Conservation (phyloP, 1,284 basidiomycete genomes). For the Kwoniella shivajii region DNA sequence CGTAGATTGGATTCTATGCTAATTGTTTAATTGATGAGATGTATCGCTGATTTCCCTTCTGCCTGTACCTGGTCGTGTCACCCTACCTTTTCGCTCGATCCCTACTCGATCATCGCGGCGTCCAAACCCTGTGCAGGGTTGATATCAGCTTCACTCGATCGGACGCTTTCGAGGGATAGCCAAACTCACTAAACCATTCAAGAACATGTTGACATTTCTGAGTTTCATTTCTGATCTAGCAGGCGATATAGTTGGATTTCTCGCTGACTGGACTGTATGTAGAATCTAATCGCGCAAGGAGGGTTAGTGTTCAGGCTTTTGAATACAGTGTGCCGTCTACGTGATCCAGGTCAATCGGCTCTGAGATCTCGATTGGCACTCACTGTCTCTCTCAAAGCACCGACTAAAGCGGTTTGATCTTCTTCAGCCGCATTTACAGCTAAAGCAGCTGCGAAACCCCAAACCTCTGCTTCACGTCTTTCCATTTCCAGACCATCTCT, state of each 20-base stretch:
- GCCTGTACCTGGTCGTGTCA: too few relatives aligned
- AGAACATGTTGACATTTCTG: slow-evolving; percentile 55
- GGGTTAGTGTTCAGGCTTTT: too few relatives aligned
- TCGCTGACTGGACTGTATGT: slow-evolving; percentile 51
- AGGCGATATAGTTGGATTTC: slow-evolving; percentile 38
- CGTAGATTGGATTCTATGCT: too few relatives aligned
- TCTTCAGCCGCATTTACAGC: slow-evolving; percentile 82
- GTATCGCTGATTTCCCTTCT: too few relatives aligned
- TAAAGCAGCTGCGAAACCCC: slow-evolving; percentile 64
- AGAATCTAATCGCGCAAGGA: too few relatives aligned
- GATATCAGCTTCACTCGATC: slow-evolving; percentile 1
- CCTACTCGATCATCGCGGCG: slow-evolving; percentile 46
- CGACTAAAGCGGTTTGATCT: slow-evolving; percentile 81
- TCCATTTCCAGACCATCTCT: slow-evolving; percentile 65
- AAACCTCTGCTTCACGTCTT: slow-evolving; percentile 53
- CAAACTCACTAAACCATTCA: slow-evolving; percentile 48
- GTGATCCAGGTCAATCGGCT: too few relatives aligned
- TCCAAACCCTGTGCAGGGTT: slow-evolving; percentile 36
- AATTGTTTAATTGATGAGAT: too few relatives aligned
- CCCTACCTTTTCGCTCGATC: background rate
- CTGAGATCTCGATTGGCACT: too few relatives aligned
- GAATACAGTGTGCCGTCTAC: too few relatives aligned
- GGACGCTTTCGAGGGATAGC: background rate
- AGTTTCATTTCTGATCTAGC: slow-evolving; percentile 49
- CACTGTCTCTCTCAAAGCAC: slow-evolving; percentile 86